Evolutionary conservation across 352 stramenopile genomes (phyloP).

Genomic region (Globisporangium cystogenes): DNA sequence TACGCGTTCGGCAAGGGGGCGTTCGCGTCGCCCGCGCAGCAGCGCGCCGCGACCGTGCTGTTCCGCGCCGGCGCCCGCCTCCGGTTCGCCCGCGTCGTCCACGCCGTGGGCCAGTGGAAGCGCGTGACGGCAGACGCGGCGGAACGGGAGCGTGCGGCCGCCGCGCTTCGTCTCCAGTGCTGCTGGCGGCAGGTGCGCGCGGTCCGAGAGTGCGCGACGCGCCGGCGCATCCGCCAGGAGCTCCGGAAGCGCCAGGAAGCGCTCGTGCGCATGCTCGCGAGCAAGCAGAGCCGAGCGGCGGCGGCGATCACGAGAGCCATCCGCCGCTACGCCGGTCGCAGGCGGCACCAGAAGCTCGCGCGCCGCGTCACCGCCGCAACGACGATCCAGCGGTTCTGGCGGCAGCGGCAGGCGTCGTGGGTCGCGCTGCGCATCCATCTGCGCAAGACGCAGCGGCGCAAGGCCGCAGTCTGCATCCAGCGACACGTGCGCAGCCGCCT

Average conservation of each 20-base stretch:
- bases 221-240: slow-evolving; percentile 25
- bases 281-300: slow-evolving; percentile 36
- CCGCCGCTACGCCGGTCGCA: slow-evolving; percentile 13
- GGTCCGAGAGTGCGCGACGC: slow-evolving; percentile 14
- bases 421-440: slow-evolving; percentile 35
- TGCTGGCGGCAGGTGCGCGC: slow-evolving; percentile 54
- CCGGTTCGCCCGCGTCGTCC: slow-evolving; percentile 28
- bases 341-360: slow-evolving; percentile 3
- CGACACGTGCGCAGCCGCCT: slow-evolving; percentile 23
- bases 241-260: slow-evolving; percentile 35
- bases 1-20: slow-evolving; percentile 50
- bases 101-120: slow-evolving; percentile 45
- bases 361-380: slow-evolving; percentile 18
- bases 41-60: slow-evolving; percentile 42
- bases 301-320: slow-evolving; percentile 39
- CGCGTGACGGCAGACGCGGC: slow-evolving; percentile 13
- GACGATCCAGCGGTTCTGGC: slow-evolving; percentile 51
- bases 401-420: slow-evolving; percentile 37
- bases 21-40: slow-evolving; percentile 59
- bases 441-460: slow-evolving; percentile 19
- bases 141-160: slow-evolving; percentile 10
- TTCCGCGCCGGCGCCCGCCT: slow-evolving; percentile 36
- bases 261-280: slow-evolving; percentile 36
- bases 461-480: slow-evolving; percentile 45
- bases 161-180: slow-evolving; percentile 33